phyloP scores from a whole-genome alignment of 805 yeast species.

The Saccharomycopsis babjevae region DNA sequence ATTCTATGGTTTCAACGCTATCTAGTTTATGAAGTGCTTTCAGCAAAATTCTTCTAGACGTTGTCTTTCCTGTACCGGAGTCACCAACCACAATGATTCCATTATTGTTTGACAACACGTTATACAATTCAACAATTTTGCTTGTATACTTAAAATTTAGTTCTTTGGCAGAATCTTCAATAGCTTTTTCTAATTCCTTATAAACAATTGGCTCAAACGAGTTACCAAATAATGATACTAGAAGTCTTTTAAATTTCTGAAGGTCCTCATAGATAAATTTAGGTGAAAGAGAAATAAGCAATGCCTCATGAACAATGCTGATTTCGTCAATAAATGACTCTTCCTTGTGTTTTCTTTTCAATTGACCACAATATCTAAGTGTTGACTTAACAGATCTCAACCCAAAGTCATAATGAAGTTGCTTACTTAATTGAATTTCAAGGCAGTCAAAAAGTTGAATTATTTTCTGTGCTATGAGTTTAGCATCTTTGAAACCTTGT shows the following conservation, averaged over 20 bases:
- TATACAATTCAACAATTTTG: constrained; percentile 52
- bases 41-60: constrained; percentile 40
- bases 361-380: constrained; percentile 45
- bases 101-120: constrained; percentile 52
- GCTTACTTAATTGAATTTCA: constrained; percentile 34
- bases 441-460: constrained; percentile 47
- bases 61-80: constrained; percentile 67
- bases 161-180: constrained; percentile 24
- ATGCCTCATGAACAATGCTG: constrained; percentile 37
- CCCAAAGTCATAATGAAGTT: constrained; percentile 85
- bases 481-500: constrained; percentile 53
- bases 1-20: constrained; percentile 29
- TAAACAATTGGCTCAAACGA: constrained; percentile 22
- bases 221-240: constrained; percentile 23
- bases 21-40: constrained; percentile 31
- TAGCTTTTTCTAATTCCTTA: constrained; percentile 21
- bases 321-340: constrained; percentile 22
- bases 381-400: constrained; percentile 68
- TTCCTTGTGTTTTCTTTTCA: constrained; percentile 25
- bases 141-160: constrained; percentile 28
- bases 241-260: constrained; percentile 25
- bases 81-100: constrained; percentile 77
- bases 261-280: constrained; percentile 50
- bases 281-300: constrained; percentile 58
- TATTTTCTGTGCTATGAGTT: constrained; percentile 34